Percentiles rank a stretch among this genome's conserved stretches.
These are phyloP conservation scores for Paramecium biaurelia DNA, from an alignment of 73 alveolate species.

Conservation along the genomic window DNA sequence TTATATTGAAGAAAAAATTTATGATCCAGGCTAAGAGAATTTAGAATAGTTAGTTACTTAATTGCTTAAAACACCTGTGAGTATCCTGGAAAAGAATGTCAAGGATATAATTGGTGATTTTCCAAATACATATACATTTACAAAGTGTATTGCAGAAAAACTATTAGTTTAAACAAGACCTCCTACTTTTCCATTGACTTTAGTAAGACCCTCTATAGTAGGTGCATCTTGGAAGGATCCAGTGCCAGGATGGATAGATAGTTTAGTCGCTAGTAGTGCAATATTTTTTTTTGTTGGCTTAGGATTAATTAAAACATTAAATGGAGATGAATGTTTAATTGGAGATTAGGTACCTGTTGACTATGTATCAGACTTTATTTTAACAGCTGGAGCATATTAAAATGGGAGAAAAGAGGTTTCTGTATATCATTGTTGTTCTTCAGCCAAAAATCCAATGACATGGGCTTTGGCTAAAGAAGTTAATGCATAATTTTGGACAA, in stretches of 20 bases:
- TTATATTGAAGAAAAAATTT: constrained; percentile 86
- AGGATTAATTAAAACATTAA: constrained; percentile 78
- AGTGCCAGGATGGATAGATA: constrained; percentile 90
- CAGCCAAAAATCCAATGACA: constrained; percentile 76
- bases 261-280: constrained; percentile 85
- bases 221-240: constrained; percentile 84
- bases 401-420: constrained; percentile 45
- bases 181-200: constrained; percentile 71
- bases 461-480: constrained; percentile 70
- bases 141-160: constrained; percentile 84
- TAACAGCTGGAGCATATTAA: constrained; percentile 67
- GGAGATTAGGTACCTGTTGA: constrained; percentile 92
- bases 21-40: constrained; percentile 65
- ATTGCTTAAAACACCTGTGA: constrained; percentile 65
- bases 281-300: constrained; percentile 74
- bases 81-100: constrained; percentile 65
- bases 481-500: constrained; percentile 55
- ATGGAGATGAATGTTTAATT: constrained; percentile 70
- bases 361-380: constrained; percentile 72
- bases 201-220: constrained; percentile 85
- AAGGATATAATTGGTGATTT: constrained; percentile 74
- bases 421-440: constrained; percentile 77
- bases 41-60: constrained; percentile 58
- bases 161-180: constrained; percentile 66
- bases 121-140: constrained; percentile 90